A percentile compares a stretch with the other conserved stretches of the same genome.
Conservation (phyloP, 257 asterid genomes). For the Galeopsis tetrahit region DNA sequence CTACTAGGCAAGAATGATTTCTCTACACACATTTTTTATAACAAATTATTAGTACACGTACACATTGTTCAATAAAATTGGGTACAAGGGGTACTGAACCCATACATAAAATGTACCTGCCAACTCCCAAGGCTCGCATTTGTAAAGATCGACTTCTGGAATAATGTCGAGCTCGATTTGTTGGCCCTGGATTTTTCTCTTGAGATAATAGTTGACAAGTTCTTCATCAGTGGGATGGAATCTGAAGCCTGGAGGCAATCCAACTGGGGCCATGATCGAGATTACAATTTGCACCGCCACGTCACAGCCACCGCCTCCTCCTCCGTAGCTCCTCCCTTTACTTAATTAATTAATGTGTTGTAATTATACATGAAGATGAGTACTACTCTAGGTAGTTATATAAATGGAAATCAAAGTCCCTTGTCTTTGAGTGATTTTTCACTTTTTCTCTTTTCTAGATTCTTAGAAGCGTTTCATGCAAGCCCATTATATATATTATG, state of each 20-base stretch:
- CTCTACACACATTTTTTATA: conserved; percentile 48
- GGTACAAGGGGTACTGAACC: too few species aligned
- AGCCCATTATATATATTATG: conserved; percentile 54
- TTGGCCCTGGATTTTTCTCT: conserved; percentile 81
- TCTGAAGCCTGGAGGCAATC: conserved; percentile 95
- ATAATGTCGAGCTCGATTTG: conserved; percentile 91
- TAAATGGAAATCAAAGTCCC: conserved; percentile 74
- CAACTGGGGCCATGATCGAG: conserved; percentile 79
- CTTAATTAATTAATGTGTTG: too few species aligned
- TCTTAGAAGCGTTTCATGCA: conserved; percentile 85
- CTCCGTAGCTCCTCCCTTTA: neutral
- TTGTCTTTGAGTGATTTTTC: conserved; percentile 84
- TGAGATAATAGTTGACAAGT: conserved; percentile 88
- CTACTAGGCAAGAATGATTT: conserved; percentile 91
- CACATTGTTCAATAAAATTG: too few species aligned
- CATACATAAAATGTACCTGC: conserved; percentile 49
- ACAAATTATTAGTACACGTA: neutral
- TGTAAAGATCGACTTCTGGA: conserved; percentile 97
- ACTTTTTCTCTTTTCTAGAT: conserved; percentile 83
- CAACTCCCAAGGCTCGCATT: conserved; percentile 97
- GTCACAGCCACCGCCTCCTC: neutral
- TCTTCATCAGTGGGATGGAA: conserved; percentile 98
- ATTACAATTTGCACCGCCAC: neutral
- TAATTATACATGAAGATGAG: too few species aligned
- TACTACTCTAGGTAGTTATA: conserved; percentile 32